These are phyloP conservation scores for Fraxinus floribunda DNA, from an alignment of 305 asterid species.

Conservation along the genomic window DNA sequence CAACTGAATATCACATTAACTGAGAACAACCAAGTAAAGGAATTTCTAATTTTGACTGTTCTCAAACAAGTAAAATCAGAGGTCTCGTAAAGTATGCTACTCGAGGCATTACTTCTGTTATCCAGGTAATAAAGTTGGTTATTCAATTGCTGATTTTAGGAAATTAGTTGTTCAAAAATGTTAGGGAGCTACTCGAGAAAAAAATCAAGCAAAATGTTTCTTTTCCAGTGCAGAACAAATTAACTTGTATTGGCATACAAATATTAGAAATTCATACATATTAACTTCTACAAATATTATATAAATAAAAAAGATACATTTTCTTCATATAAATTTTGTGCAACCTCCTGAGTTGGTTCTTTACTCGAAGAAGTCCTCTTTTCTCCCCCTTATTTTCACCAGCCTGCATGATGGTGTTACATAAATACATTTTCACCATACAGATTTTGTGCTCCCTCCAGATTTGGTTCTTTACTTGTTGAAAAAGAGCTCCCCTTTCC, in stretches of 20 bases:
- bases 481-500: slow-evolving; percentile 64
- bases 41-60: neutral
- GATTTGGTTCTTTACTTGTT: slow-evolving; percentile 39
- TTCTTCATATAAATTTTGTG: neutral
- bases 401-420: slow-evolving; percentile 54
- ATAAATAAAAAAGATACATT: neutral
- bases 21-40: no score
- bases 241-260: no score
- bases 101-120: no score
- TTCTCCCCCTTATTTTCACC: slow-evolving; percentile 65
- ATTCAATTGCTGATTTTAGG: neutral
- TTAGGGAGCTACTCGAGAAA: neutral
- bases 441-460: neutral
- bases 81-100: neutral
- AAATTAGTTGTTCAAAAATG: neutral
- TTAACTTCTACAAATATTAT: neutral
- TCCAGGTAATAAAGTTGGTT: neutral
- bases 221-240: no score
- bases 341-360: neutral
- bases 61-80: neutral
- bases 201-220: neutral
- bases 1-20: neutral
- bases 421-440: neutral
- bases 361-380: slow-evolving; percentile 63
- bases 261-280: neutral